These are phyloP conservation scores for Pelargonium australe DNA, from an alignment of 441 rosid species.

Conservation along the genomic window DNA sequence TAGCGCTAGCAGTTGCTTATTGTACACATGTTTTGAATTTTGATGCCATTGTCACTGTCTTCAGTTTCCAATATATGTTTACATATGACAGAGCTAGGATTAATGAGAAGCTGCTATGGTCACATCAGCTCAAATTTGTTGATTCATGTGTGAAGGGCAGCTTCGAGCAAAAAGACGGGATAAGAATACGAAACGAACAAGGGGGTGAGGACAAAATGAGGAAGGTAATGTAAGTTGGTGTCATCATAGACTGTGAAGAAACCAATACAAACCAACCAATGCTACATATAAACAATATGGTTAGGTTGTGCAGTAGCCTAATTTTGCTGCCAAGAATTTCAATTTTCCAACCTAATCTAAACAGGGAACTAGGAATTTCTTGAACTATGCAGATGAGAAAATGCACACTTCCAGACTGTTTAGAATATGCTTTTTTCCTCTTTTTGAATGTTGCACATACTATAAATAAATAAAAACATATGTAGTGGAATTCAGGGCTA, in stretches of 20 bases:
- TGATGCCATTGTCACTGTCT: too few relatives aligned
- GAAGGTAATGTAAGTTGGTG: neutral
- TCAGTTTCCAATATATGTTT: too few relatives aligned
- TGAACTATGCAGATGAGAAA: neutral
- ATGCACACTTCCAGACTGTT: constrained; percentile 2
- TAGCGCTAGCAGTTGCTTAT: too few relatives aligned
- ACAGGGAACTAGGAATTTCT: neutral
- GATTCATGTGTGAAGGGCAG: too few relatives aligned
- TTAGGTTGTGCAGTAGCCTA: neutral
- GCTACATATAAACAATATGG: neutral
- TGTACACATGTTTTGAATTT: too few relatives aligned
- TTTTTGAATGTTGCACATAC: neutral
- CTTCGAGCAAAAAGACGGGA: neutral
- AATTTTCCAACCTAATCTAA: neutral
- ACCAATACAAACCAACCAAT: neutral
- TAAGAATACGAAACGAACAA: neutral
- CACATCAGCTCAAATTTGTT: too few relatives aligned
- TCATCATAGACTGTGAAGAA: neutral
- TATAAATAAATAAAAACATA: neutral
- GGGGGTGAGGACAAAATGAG: too few relatives aligned
- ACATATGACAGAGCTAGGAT: too few relatives aligned
- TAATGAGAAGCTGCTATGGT: too few relatives aligned
- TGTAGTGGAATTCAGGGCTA: neutral
- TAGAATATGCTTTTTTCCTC: neutral
- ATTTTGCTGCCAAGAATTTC: neutral